Evolutionary conservation across 208 protist species (phyloP), one percentile per base, ranked within the genome.

Genomic region (Crithidia sp.): DNA sequence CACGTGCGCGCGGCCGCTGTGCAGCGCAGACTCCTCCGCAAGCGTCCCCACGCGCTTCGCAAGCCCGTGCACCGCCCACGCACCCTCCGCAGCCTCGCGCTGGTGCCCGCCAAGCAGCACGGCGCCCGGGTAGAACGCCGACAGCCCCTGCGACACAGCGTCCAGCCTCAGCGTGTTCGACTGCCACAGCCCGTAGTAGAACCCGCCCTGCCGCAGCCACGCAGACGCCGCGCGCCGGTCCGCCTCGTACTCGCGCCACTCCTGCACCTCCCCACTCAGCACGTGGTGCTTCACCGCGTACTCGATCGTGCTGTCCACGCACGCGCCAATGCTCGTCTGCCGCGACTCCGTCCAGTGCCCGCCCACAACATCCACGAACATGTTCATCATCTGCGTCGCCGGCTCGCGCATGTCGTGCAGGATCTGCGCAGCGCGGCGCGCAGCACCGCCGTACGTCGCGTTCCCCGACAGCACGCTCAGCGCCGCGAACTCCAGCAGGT

Each of bases 81-180:
- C 56, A 6, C 70, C 86, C 7, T 83, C 60, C 7, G 73, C 63
- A 17, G 90, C 95, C 40, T 87, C 81, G 8, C 55, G 19, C 16
- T 86, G 67, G 52, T 97, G 78, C 2, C 95, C 96, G 17, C 59
- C 70, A 13, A 93, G 68, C 4, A 87, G 71, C 52, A 93, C 69
- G 28, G 84, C 56, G 40, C 91, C 92, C 1, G 93, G 92, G 81
- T 88, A 98, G 76, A 96, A 97, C 2, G 83, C 75, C 41, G 91
- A 74, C 16, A 97, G 67, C 9, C 81, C 84, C 49, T 94, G 79
- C 59, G 88, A 91, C 9, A 83, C 28, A 16, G 78, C 47, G 55
- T 65, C 71, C 3, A 75, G 43, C 4, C 80, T 39, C 55, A 60
- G 55, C 55, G 14, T 16, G 19, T 5, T 28, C 55, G 8, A 41